Evolutionary conservation across 2,329 filamentous ascomycete genomes (phyloP).

Genomic region (Canariomyces notabilis): DNA sequence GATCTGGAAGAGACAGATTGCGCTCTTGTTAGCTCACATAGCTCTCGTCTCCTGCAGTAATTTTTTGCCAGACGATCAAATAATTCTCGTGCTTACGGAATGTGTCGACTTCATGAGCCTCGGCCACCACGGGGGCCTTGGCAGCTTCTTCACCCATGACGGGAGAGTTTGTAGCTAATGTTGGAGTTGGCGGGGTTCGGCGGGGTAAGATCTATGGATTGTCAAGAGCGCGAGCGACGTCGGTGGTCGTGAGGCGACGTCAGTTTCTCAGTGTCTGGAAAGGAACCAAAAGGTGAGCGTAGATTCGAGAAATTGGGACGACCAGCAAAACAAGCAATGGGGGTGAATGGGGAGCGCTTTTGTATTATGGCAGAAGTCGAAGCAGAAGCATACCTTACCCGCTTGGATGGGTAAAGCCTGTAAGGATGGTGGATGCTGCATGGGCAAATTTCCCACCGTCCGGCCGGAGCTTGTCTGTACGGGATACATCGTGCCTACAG

Average conservation of each 20-base stretch:
- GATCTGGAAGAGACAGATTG: slow-evolving; percentile 40
- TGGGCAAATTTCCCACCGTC: slow-evolving; percentile 14
- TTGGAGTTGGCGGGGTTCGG: slow-evolving; percentile 5
- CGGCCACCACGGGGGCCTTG: slow-evolving; percentile 59
- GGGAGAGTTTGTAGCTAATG: slow-evolving; percentile 16
- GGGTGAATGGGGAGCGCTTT: slow-evolving; percentile 18
- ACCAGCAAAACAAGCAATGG: slow-evolving; percentile 6
- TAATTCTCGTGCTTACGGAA: slow-evolving; percentile 48
- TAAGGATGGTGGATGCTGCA: slow-evolving; percentile 22
- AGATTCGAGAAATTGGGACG: slow-evolving; percentile 2
- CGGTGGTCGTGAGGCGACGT: neutral
- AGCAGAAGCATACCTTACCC: slow-evolving; percentile 21
- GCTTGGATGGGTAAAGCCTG: slow-evolving; percentile 18
- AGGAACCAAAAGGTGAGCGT: neutral
- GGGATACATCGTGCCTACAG: too few species aligned
- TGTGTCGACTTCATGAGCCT: slow-evolving; percentile 73
- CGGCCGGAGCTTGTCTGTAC: slow-evolving; percentile 11
- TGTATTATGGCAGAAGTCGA: slow-evolving; percentile 24
- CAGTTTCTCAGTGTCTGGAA: neutral
- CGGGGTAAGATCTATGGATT: slow-evolving; percentile 14
- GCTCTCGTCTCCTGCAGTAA: neutral
- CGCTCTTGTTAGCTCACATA: slow-evolving; percentile 20
- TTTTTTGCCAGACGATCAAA: slow-evolving; percentile 4
- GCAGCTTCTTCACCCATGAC: slow-evolving; percentile 43
- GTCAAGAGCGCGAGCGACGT: neutral